Evolutionary conservation across 1,284 basidiomycete genomes (phyloP).

Genomic region (Trichosporon coremiiforme): DNA sequence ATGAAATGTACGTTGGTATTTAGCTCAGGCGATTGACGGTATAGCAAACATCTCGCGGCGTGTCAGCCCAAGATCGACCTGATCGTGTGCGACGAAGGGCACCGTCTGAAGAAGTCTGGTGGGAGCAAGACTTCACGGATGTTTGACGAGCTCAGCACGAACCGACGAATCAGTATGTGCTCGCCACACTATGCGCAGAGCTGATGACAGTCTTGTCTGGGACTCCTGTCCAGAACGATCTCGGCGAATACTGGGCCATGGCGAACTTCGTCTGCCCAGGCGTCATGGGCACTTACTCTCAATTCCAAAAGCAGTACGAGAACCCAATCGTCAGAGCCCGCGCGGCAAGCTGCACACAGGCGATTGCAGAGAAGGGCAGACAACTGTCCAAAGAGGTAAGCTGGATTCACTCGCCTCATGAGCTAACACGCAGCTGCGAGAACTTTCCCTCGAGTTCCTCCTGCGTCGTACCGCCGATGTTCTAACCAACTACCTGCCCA

Average conservation of each 20-base stretch:
- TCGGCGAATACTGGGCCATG: constrained; percentile 96
- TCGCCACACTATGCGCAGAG: not conserved
- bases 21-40: constrained; percentile 21
- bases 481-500: constrained; percentile 80
- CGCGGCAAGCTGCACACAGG: constrained; percentile 69
- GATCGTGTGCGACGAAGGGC: constrained; percentile 96
- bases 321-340: constrained; percentile 85
- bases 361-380: constrained; percentile 74
- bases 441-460: constrained; percentile 81
- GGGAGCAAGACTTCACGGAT: constrained; percentile 88
- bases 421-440: constrained; percentile 63
- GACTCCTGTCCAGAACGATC: constrained; percentile 97
- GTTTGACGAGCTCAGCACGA: constrained; percentile 77
- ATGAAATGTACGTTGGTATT: constrained; percentile 66
- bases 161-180: constrained; percentile 64
- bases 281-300: constrained; percentile 68
- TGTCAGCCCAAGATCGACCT: constrained; percentile 78
- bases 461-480: constrained; percentile 82
- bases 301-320: constrained; percentile 81
- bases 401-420: not conserved
- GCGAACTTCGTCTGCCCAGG: constrained; percentile 93
- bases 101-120: constrained; percentile 83
- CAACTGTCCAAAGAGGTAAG: constrained; percentile 70
- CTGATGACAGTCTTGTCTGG: constrained; percentile 75
- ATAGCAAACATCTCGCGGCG: constrained; percentile 52